These are phyloP conservation scores for Crassisporium funariophilum DNA, from an alignment of 768 basidiomycete species.

Conservation along the genomic window DNA sequence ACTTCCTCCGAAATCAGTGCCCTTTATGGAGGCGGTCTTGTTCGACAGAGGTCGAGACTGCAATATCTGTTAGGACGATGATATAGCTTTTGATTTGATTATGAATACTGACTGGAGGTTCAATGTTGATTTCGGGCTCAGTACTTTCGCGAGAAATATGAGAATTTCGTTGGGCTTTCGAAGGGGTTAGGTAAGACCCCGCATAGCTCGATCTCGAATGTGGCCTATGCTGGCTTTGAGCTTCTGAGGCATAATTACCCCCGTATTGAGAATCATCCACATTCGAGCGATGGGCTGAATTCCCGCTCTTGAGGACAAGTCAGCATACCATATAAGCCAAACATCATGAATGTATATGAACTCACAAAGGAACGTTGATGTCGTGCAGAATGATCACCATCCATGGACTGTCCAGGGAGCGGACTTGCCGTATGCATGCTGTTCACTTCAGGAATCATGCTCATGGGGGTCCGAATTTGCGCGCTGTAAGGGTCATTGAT, in stretches of 20 bases:
- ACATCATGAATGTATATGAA: constrained; percentile 1
- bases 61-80: constrained; percentile 3
- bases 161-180: constrained; percentile 5
- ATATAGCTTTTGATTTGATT: constrained; percentile 2
- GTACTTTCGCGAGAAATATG: constrained; percentile 21
- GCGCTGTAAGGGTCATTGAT: constrained; percentile 44
- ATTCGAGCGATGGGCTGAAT: constrained; percentile 12
- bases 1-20: constrained; percentile 9
- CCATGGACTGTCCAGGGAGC: constrained; percentile 24
- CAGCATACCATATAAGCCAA: neutral
- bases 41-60: constrained; percentile 27
- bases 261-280: constrained; percentile 10
- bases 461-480: constrained; percentile 44
- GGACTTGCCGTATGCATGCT: constrained; percentile 44
- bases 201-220: constrained; percentile 28
- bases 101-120: constrained; percentile 37
- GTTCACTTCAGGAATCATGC: constrained; percentile 56
- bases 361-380: constrained; percentile 41
- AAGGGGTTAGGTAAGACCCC: constrained; percentile 13
- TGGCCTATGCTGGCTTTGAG: constrained; percentile 21
- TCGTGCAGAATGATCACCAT: constrained; percentile 23
- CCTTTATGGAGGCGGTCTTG: constrained; percentile 16
- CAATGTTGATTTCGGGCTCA: constrained; percentile 34
- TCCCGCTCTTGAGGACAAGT: constrained; percentile 15
- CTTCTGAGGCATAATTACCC: too few species aligned